Evolutionary conservation across 208 protist genomes (phyloP).

Genomic region (Trypanosoma scelopori): DNA sequence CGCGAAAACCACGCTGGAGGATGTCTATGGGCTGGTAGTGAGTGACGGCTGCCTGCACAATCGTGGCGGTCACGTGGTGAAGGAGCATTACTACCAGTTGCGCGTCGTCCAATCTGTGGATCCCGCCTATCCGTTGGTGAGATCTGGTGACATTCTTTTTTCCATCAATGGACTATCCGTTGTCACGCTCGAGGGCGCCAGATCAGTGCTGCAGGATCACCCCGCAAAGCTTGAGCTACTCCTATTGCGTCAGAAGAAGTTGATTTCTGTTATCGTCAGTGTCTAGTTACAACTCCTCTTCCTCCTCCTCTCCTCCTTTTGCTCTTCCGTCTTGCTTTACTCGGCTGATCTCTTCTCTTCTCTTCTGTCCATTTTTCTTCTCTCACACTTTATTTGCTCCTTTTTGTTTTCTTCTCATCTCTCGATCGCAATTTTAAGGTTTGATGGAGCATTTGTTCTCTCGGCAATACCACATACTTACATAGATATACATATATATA

Average conservation of each 20-base stretch:
- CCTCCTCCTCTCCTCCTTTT: slow-evolving; percentile 5
- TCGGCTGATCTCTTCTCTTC: too few relatives aligned
- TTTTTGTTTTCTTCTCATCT: background rate
- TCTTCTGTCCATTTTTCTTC: slow-evolving; percentile 3
- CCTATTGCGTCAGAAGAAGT: slow-evolving; percentile 7
- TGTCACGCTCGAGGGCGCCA: slow-evolving; percentile 8
- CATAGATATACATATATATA: too few relatives aligned
- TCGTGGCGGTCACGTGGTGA: slow-evolving; percentile 1
- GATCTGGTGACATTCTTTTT: slow-evolving; percentile 11
- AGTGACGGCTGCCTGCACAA: slow-evolving; percentile 11
- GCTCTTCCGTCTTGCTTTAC: too few relatives aligned
- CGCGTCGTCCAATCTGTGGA: slow-evolving; percentile 14
- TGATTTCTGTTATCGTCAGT: slow-evolving; percentile 12
- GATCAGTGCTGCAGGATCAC: background rate
- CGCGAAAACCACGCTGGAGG: background rate
- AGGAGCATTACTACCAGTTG: slow-evolving; percentile 18
- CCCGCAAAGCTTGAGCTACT: slow-evolving; percentile 14
- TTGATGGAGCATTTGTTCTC: too few relatives aligned
- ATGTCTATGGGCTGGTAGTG: slow-evolving; percentile 15
- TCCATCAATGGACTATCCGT: slow-evolving; percentile 15
- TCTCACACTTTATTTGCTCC: slow-evolving; percentile 5
- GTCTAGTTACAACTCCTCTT: slow-evolving; percentile 3
- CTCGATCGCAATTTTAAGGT: background rate
- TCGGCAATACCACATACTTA: too few relatives aligned
- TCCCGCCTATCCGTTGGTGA: slow-evolving; percentile 14